A percentile compares a stretch with the other conserved stretches of the same genome.
Conservation (phyloP, 2,329 filamentous ascomycete species). For the Gnomoniopsis smithogilvyi region DNA sequence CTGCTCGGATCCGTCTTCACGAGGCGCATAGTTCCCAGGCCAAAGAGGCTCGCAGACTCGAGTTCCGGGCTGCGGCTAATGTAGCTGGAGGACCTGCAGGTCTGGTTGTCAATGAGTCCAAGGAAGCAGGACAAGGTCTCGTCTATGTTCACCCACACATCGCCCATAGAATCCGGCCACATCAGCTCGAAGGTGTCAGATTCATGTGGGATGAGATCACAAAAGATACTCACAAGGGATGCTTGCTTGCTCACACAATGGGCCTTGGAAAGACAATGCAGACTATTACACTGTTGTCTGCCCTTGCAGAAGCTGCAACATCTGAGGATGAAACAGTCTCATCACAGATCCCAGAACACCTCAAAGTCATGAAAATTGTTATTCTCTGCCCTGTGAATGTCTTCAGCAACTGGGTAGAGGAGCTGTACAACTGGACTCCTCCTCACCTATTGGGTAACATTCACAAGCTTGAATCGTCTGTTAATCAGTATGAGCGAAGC, state of each 20-base stretch:
- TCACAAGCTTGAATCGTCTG: slow-evolving; percentile 48
- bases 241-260: slow-evolving; percentile 85
- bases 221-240: slow-evolving; percentile 64
- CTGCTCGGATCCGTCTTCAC: slow-evolving; percentile 52
- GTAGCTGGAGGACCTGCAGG: slow-evolving; percentile 43
- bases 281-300: slow-evolving; percentile 76
- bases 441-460: slow-evolving; percentile 51
- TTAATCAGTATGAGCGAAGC: slow-evolving; percentile 35
- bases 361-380: slow-evolving; percentile 63
- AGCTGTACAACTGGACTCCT: slow-evolving; percentile 69
- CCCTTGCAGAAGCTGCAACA: slow-evolving; percentile 63
- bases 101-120: slow-evolving; percentile 66
- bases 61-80: slow-evolving; percentile 40
- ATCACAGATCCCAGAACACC: slow-evolving; percentile 64
- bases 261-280: slow-evolving; percentile 93
- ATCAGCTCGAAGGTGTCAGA: slow-evolving; percentile 77
- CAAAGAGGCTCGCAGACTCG: slow-evolving; percentile 44
- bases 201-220: slow-evolving; percentile 89
- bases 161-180: slow-evolving; percentile 65
- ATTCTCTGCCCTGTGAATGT: slow-evolving; percentile 74
- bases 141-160: slow-evolving; percentile 66
- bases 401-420: slow-evolving; percentile 79
- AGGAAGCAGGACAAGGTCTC: slow-evolving; percentile 55
- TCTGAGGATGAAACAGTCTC: slow-evolving; percentile 56
- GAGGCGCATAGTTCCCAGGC: slow-evolving; percentile 50